Evolutionary conservation across 2,329 filamentous ascomycete genomes (phyloP).

Genomic region (Venturia pyrina): DNA sequence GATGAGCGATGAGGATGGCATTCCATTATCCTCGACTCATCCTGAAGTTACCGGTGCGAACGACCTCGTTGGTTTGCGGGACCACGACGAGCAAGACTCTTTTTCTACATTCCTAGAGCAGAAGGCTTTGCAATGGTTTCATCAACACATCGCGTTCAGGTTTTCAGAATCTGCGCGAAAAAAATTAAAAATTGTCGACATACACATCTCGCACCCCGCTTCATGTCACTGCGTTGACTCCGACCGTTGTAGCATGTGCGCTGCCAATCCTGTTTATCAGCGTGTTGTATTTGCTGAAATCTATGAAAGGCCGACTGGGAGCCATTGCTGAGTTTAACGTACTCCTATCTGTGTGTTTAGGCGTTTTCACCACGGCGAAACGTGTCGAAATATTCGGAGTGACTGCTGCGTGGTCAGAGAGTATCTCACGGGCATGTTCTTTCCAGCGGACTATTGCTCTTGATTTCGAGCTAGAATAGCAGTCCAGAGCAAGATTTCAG

Average conservation of each 20-base stretch:
- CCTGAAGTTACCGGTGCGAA: neutral
- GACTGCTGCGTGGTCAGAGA: conserved; percentile 1
- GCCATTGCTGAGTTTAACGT: neutral
- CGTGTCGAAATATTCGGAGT: neutral
- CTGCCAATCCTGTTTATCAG: neutral
- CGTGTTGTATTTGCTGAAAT: neutral
- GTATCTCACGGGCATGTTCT: too few relatives aligned
- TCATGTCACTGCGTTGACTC: neutral
- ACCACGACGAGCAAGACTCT: neutral
- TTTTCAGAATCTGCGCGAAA: neutral
- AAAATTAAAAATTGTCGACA: neutral
- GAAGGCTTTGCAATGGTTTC: neutral
- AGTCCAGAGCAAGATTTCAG: too few relatives aligned
- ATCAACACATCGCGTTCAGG: neutral
- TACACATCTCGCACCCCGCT: neutral
- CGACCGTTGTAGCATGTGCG: neutral
- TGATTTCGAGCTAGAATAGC: too few relatives aligned
- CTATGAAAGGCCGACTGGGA: neutral
- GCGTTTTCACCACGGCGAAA: neutral
- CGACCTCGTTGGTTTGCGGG: neutral
- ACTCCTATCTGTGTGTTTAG: neutral
- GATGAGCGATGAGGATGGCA: too few relatives aligned
- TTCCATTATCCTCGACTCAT: neutral
- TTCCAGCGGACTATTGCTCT: too few relatives aligned
- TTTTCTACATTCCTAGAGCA: neutral